Base-by-base conservation (phyloP, 2,329 filamentous ascomycete species). In the Botryotinia globosa region DNA sequence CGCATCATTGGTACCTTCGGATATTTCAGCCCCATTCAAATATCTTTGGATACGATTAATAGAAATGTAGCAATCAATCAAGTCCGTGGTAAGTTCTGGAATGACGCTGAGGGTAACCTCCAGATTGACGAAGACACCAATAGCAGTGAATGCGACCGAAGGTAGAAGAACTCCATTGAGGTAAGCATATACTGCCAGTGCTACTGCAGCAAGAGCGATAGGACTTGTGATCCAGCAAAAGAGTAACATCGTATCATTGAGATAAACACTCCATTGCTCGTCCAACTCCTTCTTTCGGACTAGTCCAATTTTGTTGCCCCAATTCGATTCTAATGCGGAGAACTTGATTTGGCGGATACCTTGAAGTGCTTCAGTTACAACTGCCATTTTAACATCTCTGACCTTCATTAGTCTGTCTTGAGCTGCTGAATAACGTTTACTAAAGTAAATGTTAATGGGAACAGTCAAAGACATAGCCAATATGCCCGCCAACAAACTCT, bases 331-430 rank as follows among this genome's bases (percentile, higher is more conserved):
- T 2, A 94, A 82, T 1, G 92, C 92, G 0, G 92, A 92, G 77
- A 95, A 94, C 78, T 96, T 96, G 82, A 96, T 93, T 81, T 96
- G 93, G 1, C 92, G 88, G 75, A 95, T 94, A 12, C 92, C 92
- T 77, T 92, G 88, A 1, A 96, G 83, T 0, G 91, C 91, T 80
- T 96, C 92, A 1, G 92, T 92, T 44, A 96, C 87, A 22, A 94
- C 87, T 0, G 87, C 90, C 82, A 94, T 86, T 81, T 94, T 95
- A 71, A 89, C 85, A 80, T 95, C 93, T 62, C 92, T 86, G 42
- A 90, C 85, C 79, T 91, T 92, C 92, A 94, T 94, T 67, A 95
- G 81, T 67, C 85, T 83, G 72, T 91, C 90, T 77, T 94, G 90
- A 7, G 89, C 87, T 34, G 83, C 84, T 0, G 90, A 84, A 78